These are phyloP conservation scores for Lyophyllum atratum DNA, from an alignment of 768 basidiomycete species.

Conservation along the genomic window DNA sequence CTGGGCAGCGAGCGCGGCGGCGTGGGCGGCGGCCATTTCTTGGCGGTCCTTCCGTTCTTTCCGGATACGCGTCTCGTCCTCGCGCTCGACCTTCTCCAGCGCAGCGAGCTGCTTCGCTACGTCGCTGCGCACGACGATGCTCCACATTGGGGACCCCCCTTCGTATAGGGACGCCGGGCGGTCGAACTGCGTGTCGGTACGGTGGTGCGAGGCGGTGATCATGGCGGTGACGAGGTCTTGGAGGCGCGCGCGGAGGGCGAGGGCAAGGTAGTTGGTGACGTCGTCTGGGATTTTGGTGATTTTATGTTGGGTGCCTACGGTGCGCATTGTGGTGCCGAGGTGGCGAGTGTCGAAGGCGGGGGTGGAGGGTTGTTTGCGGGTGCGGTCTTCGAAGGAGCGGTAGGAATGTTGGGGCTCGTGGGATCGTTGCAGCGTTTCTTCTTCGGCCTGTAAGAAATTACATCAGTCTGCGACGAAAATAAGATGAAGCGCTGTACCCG, in stretches of 20 bases:
- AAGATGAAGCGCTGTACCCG: slow-evolving; percentile 45
- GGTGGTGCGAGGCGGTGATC: slow-evolving; percentile 68
- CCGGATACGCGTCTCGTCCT: slow-evolving; percentile 77
- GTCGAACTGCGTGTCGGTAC: slow-evolving; percentile 71
- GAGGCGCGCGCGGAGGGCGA: slow-evolving; percentile 76
- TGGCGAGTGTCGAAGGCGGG: slow-evolving; percentile 71
- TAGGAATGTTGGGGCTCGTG: slow-evolving; percentile 64
- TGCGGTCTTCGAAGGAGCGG: slow-evolving; percentile 75
- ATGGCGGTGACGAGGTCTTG: slow-evolving; percentile 68
- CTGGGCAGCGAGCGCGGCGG: slow-evolving; percentile 63
- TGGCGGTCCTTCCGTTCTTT: slow-evolving; percentile 78
- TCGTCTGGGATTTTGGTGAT: slow-evolving; percentile 70
- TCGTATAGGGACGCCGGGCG: slow-evolving; percentile 65
- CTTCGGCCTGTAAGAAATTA: slow-evolving; percentile 64
- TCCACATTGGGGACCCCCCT: slow-evolving; percentile 81
- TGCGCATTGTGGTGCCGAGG: slow-evolving; percentile 68
- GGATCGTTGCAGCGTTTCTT: slow-evolving; percentile 73
- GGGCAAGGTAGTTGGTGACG: slow-evolving; percentile 73
- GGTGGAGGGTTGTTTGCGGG: slow-evolving; percentile 70
- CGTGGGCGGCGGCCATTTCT: slow-evolving; percentile 71
- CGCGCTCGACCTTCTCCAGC: slow-evolving; percentile 78
- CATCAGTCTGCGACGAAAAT: background rate
- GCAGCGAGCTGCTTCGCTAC: slow-evolving; percentile 75
- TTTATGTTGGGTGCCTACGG: slow-evolving; percentile 68
- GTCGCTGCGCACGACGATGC: slow-evolving; percentile 73